Conservation (phyloP, 352 stramenopile species). For the Phytophthora pseudosyringae region DNA sequence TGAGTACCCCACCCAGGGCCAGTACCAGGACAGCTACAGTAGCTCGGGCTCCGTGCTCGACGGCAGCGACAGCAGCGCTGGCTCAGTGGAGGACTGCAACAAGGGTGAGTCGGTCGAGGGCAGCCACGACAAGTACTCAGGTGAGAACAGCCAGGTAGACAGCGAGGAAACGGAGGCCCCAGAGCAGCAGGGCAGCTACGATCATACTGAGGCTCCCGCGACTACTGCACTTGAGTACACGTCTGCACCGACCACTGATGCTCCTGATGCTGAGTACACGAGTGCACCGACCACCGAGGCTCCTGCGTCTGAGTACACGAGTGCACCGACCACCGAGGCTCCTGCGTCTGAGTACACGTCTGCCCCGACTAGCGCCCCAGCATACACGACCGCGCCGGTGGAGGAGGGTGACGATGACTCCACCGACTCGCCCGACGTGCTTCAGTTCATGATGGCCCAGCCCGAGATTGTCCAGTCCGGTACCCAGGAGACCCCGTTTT, state of each 20-base stretch:
- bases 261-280: not conserved
- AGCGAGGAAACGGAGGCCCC: constrained; percentile 9
- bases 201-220: not conserved
- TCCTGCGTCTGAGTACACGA: not conserved
- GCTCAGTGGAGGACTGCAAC: constrained; percentile 5
- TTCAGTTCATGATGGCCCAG: not conserved
- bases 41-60: constrained; percentile 1
- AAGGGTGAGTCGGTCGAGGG: not conserved
- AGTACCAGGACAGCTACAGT: constrained; percentile 22
- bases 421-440: not conserved
- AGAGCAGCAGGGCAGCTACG: not conserved
- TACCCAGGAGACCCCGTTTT: constrained; percentile 6
- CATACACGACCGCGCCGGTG: constrained; percentile 1
- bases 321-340: too few species aligned
- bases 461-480: not conserved
- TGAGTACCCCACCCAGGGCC: constrained; percentile 7
- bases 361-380: not conserved
- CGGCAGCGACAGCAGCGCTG: constrained; percentile 3
- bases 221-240: constrained; percentile 7
- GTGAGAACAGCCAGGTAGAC: not conserved
- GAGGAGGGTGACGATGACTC: not conserved
- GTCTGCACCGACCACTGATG: not conserved
- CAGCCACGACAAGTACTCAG: constrained; percentile 9
- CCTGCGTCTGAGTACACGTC: not conserved
- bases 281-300: too few species aligned